A percentile compares a stretch with the other conserved stretches of the same genome.
These are phyloP conservation scores for Aspergillus novofumigatus DNA, from an alignment of 2,329 filamentous ascomycete genomes.

Conservation along the genomic window DNA sequence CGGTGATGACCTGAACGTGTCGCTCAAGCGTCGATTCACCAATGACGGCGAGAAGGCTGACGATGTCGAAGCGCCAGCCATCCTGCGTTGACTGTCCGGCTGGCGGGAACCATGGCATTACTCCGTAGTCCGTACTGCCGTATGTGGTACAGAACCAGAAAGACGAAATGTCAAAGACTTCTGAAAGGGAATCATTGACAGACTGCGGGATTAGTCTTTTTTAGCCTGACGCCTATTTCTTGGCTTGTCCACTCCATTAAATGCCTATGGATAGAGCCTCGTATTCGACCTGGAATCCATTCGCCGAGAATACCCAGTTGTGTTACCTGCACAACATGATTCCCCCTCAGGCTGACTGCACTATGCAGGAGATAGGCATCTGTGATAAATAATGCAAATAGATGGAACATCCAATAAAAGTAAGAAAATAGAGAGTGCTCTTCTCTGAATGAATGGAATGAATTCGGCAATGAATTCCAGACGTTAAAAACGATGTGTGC, in stretches of 20 bases:
- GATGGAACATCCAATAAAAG: not conserved
- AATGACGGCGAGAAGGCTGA: slow-evolving; percentile 60
- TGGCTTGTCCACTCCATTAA: not conserved
- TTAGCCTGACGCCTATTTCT: not conserved
- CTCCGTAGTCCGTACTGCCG: not conserved
- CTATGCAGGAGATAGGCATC: not conserved
- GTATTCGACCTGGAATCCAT: not conserved
- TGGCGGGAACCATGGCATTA: not conserved
- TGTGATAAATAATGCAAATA: not conserved
- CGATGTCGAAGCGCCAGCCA: slow-evolving; percentile 56
- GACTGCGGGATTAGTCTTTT: not conserved
- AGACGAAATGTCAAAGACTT: not conserved
- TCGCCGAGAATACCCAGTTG: not conserved
- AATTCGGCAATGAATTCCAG: too few species aligned
- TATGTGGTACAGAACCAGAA: not conserved
- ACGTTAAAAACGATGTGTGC: too few species aligned
- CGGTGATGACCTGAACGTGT: slow-evolving; percentile 56
- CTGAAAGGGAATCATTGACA: not conserved
- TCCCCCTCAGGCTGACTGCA: not conserved
- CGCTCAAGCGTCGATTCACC: slow-evolving; percentile 57
- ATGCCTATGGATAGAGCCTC: not conserved
- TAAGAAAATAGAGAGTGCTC: not conserved
- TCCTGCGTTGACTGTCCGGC: not conserved
- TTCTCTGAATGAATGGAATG: not conserved
- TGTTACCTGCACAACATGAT: not conserved